Evolutionary conservation across 1,139 yeast species (phyloP), one percentile per base, ranked within the genome.

Genomic region (Suhomyces yuchorum): DNA sequence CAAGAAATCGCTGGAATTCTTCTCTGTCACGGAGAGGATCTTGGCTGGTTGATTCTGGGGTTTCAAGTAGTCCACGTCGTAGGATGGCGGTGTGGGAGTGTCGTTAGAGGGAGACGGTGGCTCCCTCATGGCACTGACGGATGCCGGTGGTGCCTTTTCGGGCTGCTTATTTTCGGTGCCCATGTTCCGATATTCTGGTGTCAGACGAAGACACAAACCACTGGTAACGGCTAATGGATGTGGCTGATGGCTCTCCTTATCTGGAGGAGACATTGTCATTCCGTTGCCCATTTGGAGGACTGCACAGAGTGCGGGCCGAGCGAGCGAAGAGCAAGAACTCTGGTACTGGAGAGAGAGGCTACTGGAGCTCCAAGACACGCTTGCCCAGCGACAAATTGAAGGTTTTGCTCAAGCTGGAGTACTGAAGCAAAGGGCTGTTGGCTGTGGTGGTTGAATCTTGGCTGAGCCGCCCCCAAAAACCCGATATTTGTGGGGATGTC

Each of bases 1-100:
- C 14, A 42, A 9, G n/a, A 46, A 46, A n/a, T 37, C 43, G 39
- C 18, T 14, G 34, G 34, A 14, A 7, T 30, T 14, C 9, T 14
- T 30, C 9, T 30, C 34, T n/a, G 43, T 14, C 26, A 23, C 11
- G 6, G 23, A 1, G 8, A 19, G 33, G 9, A n/a, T 12, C 11
- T 42, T 35, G 19, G 20, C 12, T 12, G 44, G 35, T 26, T 19
- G 23, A 14, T 28, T 15, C 19, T 39, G 18, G 26, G 42, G 35
- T 20, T 19, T 18, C 18, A 30, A 33, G 33, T 20, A 22, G 24
- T 24, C 24, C 20, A 14, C 18, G 4, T 22, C 20, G 28, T 22
- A 15, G 1, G 33, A 40, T 8, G 43, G 43, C 37, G 43, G 37
- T 30, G 37, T 33, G 8, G 37, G 32, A 6, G 30, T n/a, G 14